Base-by-base conservation (phyloP, 2,329 filamentous ascomycete genomes). In the Apiospora koreana region DNA sequence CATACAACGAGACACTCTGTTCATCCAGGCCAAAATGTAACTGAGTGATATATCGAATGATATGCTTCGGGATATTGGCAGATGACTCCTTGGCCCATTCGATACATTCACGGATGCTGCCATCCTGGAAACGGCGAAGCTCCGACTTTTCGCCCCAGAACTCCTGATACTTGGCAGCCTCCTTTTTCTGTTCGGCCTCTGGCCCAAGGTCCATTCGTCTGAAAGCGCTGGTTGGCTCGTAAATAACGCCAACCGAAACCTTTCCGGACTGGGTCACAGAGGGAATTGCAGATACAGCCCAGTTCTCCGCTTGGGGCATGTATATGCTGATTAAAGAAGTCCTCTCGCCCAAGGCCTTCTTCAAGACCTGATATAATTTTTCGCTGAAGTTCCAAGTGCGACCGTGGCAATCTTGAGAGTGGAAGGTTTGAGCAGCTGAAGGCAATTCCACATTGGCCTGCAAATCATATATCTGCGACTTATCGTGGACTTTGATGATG, bases 121-220 rank as follows among this genome's bases (percentile, higher is more conserved):
- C 96, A 77, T 98, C 94, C 76, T 95, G 97, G 85, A 99, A 99
- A 25, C 96, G 93, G 73, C 96, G 90, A 64, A 99, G 86, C 80
- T 99, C 96, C 1, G 96, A 89, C 79, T 96, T 97, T 12, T 95
- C 92, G 8, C 95, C 96, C 96, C 97, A 99, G 79, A 99, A 98
- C 43, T 91, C 89, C 45, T 94, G 93, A 80, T 98, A 99, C 42
- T 87, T 87, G 12, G 91, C 90, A 31, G 94, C 92, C 73, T 94
- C 93, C 73, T 92, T 91, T 80, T 95, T 94, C 72, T 96, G 89
- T 78, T 98, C 95, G 1, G 94, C 93, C 0, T 92, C 84, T 6
- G 96, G 96, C 0, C 96, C 96, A 79, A 94, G 93, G 74, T 99
- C 96, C 72, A 98, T 93, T 65, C 91, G 87, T 42, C 95, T 91